Evolutionary conservation across 148 eudicot genomes (phyloP).

Genomic region (Vaccinium corymbosum): DNA sequence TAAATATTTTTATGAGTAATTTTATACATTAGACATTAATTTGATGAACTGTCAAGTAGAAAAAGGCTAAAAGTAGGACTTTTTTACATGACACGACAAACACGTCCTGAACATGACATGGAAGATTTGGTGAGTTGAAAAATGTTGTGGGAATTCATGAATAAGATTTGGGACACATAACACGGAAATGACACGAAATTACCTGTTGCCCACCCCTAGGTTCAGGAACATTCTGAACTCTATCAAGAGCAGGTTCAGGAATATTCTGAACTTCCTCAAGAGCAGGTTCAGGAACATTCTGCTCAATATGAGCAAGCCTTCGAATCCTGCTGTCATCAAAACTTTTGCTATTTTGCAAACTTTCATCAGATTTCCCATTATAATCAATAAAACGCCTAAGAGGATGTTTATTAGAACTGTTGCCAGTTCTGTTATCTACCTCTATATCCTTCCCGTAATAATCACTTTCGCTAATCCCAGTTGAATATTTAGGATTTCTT

Average conservation of each 20-base stretch:
- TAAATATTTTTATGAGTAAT: too few relatives aligned
- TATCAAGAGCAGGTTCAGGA: slow-evolving; percentile 18
- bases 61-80: too few relatives aligned
- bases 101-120: too few relatives aligned
- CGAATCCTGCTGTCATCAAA: slow-evolving; percentile 19
- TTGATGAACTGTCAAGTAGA: too few relatives aligned
- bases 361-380: slow-evolving; percentile 15
- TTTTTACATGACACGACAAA: too few relatives aligned
- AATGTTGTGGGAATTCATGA: too few relatives aligned
- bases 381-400: slow-evolving; percentile 8
- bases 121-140: too few relatives aligned
- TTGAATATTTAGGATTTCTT: slow-evolving; percentile 15
- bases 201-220: too few relatives aligned
- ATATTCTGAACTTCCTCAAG: slow-evolving; percentile 23
- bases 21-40: too few relatives aligned
- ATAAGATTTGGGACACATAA: too few relatives aligned
- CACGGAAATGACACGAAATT: too few relatives aligned
- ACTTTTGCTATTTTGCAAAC: slow-evolving; percentile 4
- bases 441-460: slow-evolving; percentile 16
- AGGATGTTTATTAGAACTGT: slow-evolving; percentile 13
- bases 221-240: slow-evolving; percentile 4
- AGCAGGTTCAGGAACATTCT: slow-evolving; percentile 29
- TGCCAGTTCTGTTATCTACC: slow-evolving; percentile 11
- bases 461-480: slow-evolving; percentile 14
- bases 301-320: slow-evolving; percentile 20